Base-by-base conservation (phyloP, 2,329 filamentous ascomycete species). In the Botrytis porri region DNA sequence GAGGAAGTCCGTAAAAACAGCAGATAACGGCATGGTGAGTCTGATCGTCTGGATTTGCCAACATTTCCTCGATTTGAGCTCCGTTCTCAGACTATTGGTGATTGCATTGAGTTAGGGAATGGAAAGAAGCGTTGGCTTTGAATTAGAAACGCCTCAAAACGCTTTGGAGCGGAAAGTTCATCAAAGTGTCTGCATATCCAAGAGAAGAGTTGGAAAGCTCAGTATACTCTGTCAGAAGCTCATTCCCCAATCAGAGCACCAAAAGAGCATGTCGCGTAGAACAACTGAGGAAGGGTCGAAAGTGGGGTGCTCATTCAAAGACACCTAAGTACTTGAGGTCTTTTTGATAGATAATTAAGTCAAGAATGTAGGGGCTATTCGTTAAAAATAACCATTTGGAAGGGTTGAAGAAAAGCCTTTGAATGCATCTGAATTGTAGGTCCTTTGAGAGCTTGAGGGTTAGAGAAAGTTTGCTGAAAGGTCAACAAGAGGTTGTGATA, bases 351-450 rank as follows among this genome's bases (percentile, higher is more conserved):
- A 32, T 10, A 20, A 37, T 18, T 51, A 20, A 43, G 32, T 37
- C 43, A 51, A 65, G 32, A 2, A 51, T 65, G 12, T n/a, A 65
- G 63, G 22, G 20, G 41, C 35, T 5, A 18, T 35, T 4, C 4
- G 62, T 35, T 2, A 35, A 18, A 14, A 16, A 45, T 48, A 7
- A 18, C 18, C 4, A 6, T 48, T 14, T 48, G 6, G 6, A 9
- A 8, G 6, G 8, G 1, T 25, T 3, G 6, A 25, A n/a, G 4
- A 10, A 3, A n/a, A 9, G 14, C n/a, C 29, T 18, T 35, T 14
- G 32, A 14, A 22, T 22, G 14, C 25, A 18, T 9, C 20, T 25
- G 43, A 25, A 32, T 14, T 64, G 12, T 29, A 32, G 35, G 3
- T 39, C 4, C 59, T 37, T 61, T 37, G 9, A 37, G 35, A 60